Evolutionary conservation across 2,329 filamentous ascomycete genomes (phyloP).

Genomic region (Aspergillus aculeatinus): DNA sequence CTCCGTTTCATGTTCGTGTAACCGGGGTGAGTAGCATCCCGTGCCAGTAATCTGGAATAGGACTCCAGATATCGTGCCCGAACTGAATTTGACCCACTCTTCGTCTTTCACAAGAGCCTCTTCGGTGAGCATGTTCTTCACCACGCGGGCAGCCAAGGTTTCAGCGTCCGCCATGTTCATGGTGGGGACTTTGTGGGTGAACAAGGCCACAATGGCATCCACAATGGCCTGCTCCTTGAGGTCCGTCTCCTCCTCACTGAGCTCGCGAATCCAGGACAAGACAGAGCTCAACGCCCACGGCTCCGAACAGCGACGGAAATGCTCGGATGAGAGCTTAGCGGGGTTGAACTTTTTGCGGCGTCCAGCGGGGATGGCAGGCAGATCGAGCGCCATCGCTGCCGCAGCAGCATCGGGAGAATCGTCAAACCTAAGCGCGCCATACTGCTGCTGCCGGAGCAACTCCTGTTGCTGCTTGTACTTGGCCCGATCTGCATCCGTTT

Average conservation of each 20-base stretch:
- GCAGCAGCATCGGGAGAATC: constrained; percentile 45
- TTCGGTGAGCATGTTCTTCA: constrained; percentile 74
- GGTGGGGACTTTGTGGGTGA: constrained; percentile 91
- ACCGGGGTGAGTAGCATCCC: constrained; percentile 83
- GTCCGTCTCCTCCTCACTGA: constrained; percentile 89
- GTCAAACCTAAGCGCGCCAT: constrained; percentile 48
- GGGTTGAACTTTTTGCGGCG: constrained; percentile 82
- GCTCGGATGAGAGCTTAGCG: constrained; percentile 73
- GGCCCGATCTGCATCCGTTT: constrained; percentile 80
- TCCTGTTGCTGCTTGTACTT: constrained; percentile 56
- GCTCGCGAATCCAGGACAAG: constrained; percentile 78
- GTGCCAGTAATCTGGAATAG: constrained; percentile 88
- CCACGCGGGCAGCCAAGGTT: constrained; percentile 73
- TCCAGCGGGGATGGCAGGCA: constrained; percentile 77
- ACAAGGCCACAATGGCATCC: constrained; percentile 83
- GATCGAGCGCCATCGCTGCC: constrained; percentile 66
- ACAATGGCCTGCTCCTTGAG: constrained; percentile 80
- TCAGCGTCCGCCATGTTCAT: constrained; percentile 99
- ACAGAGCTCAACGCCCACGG: constrained; percentile 94
- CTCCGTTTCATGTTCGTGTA: constrained; percentile 65
- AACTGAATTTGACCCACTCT: constrained; percentile 94
- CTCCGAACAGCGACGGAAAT: constrained; percentile 81
- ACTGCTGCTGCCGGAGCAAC: constrained; percentile 52
- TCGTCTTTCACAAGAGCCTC: constrained; percentile 82
- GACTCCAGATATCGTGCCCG: constrained; percentile 79